phyloP scores from a whole-genome alignment of 495 filamentous ascomycete species.

The Penicillium pulvis region DNA sequence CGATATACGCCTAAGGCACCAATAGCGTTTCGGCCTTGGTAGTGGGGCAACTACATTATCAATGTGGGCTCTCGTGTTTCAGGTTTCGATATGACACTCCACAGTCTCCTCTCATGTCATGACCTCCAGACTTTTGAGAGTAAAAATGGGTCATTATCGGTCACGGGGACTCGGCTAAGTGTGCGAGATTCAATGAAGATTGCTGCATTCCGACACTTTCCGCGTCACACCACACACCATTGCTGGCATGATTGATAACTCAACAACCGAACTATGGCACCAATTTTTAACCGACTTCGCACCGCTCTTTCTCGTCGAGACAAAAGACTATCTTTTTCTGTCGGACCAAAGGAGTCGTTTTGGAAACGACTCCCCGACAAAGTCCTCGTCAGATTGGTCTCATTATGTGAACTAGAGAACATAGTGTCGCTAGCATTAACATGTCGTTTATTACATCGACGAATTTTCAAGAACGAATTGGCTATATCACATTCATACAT shows the following conservation, averaged over 20 bases:
- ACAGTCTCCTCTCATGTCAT: constrained; percentile 1
- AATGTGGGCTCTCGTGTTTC: not conserved
- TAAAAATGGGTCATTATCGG: not conserved
- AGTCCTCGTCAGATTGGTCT: constrained; percentile 23
- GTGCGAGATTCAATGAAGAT: not conserved
- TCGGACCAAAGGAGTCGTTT: constrained; percentile 10
- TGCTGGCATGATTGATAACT: constrained; percentile 10
- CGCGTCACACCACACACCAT: not conserved
- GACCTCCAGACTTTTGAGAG: not conserved
- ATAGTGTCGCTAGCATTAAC: constrained; percentile 26
- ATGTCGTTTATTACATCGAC: constrained; percentile 26
- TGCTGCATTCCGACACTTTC: not conserved
- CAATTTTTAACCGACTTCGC: constrained; percentile 20
- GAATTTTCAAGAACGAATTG: constrained; percentile 24
- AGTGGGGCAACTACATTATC: not conserved
- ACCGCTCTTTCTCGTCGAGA: constrained; percentile 17
- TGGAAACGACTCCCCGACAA: constrained; percentile 30
- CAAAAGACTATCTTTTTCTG: constrained; percentile 9
- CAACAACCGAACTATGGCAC: constrained; percentile 16
- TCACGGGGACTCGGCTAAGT: not conserved
- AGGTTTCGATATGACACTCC: not conserved
- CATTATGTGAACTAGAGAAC: constrained; percentile 25
- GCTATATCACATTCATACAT: constrained; percentile 30
- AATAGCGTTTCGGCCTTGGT: not conserved
- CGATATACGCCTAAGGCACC: not conserved